Evolutionary conservation across 805 yeast species (phyloP).

Genomic region (Limtongia smithiae): DNA sequence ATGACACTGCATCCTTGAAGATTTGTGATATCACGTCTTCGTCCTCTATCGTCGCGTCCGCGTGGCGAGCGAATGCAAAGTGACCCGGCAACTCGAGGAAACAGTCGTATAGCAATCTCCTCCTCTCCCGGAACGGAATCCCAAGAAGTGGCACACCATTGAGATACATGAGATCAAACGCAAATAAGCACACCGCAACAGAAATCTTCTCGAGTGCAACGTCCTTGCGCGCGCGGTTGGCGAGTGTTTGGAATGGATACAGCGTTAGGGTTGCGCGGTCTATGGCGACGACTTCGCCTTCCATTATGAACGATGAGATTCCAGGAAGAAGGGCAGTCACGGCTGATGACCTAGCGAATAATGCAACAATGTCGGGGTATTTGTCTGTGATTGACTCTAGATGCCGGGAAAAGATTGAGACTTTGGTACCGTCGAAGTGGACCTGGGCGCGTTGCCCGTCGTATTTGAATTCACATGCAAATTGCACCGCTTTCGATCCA

Average conservation of each 20-base stretch:
- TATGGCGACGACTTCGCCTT: constrained; percentile 33
- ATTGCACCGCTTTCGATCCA: constrained; percentile 7
- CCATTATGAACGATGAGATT: constrained; percentile 28
- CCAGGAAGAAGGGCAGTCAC: not conserved
- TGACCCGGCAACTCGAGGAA: constrained; percentile 9
- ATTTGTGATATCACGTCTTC: constrained; percentile 21
- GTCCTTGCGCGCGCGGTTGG: constrained; percentile 28
- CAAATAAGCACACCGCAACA: constrained; percentile 28
- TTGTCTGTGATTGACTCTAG: constrained; percentile 31
- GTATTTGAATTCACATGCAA: constrained; percentile 32
- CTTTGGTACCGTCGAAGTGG: constrained; percentile 20
- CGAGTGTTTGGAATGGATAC: constrained; percentile 26
- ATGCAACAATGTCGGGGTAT: constrained; percentile 29
- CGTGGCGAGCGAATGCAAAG: constrained; percentile 23
- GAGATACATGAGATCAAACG: constrained; percentile 29
- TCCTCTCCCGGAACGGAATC: constrained; percentile 23
- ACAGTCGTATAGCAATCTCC: constrained; percentile 18
- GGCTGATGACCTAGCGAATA: not conserved
- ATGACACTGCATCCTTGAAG: constrained; percentile 17
- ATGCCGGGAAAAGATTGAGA: constrained; percentile 31
- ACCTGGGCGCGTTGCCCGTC: constrained; percentile 34
- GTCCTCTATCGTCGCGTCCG: constrained; percentile 23
- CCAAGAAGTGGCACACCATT: constrained; percentile 15
- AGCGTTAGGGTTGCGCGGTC: constrained; percentile 20
- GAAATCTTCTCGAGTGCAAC: constrained; percentile 20